phyloP scores from a whole-genome alignment of 2,329 filamentous ascomycete genomes.

The Macrophomina tecta region DNA sequence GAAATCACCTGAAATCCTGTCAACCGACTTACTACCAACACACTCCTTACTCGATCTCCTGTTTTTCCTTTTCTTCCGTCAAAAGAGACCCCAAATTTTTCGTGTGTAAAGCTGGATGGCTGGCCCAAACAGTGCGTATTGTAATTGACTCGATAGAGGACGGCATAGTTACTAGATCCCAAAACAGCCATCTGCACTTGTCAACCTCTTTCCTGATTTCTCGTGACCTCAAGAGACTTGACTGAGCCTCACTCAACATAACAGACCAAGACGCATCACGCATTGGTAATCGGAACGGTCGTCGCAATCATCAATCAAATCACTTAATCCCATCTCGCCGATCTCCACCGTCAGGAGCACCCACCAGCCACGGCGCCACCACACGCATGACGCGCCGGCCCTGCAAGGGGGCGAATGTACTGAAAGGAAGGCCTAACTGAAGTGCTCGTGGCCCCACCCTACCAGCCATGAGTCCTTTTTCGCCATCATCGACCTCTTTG shows the following conservation, averaged over 20 bases:
- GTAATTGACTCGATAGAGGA: constrained; percentile 26
- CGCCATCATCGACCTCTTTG: background rate
- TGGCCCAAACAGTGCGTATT: constrained; percentile 24
- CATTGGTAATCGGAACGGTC: background rate
- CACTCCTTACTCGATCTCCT: constrained; percentile 25
- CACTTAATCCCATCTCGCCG: background rate
- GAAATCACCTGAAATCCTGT: constrained; percentile 17
- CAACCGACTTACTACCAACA: constrained; percentile 17
- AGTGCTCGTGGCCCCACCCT: background rate
- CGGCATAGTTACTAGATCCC: constrained; percentile 21
- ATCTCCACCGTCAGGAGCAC: background rate
- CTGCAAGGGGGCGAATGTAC: constrained; percentile 6
- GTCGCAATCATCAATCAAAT: constrained; percentile 9
- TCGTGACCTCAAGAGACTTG: background rate
- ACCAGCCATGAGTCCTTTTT: background rate
- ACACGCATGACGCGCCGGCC: background rate
- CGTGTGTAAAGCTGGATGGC: constrained; percentile 20
- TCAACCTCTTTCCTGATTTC: background rate
- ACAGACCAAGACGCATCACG: background rate
- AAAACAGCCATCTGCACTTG: background rate
- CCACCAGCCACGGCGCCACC: constrained; percentile 13
- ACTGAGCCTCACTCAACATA: background rate
- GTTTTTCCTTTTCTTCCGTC: constrained; percentile 19
- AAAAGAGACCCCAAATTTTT: constrained; percentile 20
- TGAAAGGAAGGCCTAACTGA: constrained; percentile 6